Evolutionary conservation across 495 filamentous ascomycete species (phyloP), one percentile per base, ranked within the genome.

Genomic region (Hypoxylon fragiforme): DNA sequence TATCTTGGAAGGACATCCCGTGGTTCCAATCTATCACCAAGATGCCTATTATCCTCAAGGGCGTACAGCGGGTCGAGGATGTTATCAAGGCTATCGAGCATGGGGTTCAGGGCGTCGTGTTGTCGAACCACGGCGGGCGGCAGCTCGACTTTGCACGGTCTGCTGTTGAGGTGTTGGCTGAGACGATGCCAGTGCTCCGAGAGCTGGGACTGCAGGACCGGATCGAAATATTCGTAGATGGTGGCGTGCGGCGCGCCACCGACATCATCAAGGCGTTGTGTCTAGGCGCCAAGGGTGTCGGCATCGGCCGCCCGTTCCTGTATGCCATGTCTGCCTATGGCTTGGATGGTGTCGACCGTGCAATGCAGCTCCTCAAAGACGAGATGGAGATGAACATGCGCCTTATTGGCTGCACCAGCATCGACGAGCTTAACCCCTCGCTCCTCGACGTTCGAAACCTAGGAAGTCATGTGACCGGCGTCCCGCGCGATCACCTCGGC

Each of bases 351-450:
- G 92, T 97, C 19, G 85, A 94, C 57, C 80, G 90, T 12, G 94
- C 92, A 15, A 96, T 97, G 86, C 88, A 92, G 73, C 76, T 98
- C 57, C 81, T 98, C 52, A 95, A 90, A 77, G 94, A 97, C 67
- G 94, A 98, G 80, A 91, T 98, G 85, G 92, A 92, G 78, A 96
- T 97, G 92, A 89, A 89, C 62, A 97, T 98, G 94, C 82, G 95
- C 7, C 75, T 98, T 56, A 90, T 97, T 60, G 94, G 94, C 11
- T 87, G 83, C 21, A 79, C 77, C 1, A 83, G 65, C 31, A 67
- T 98, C 16, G 85, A 81, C 28, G 85, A 98, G 45, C 71, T 98
- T 44, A 90, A 85, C 50, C 85, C 91, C 5, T 82, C 80, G 9
- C 52, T 97, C 66, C 64, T 98, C 42, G 94, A 97, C 70, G 81